phyloP scores from a whole-genome alignment of 768 basidiomycete species.

The Hygrophoropsis aurantiaca region DNA sequence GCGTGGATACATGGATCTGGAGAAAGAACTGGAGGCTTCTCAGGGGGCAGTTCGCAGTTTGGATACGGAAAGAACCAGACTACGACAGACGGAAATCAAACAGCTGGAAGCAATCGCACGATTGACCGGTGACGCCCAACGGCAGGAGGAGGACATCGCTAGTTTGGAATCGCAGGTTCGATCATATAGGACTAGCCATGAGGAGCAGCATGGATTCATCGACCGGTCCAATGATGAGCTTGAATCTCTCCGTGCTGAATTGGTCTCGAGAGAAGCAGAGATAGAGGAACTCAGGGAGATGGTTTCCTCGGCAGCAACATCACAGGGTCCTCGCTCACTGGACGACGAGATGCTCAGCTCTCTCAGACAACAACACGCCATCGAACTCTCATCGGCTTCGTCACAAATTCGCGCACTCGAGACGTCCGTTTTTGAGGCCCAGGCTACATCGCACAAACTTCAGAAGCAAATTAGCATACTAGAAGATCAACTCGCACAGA shows the following conservation, averaged over 20 bases:
- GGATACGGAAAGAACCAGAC: constrained; percentile 63
- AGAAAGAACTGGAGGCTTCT: constrained; percentile 58
- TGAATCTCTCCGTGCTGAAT: constrained; percentile 64
- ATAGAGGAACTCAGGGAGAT: constrained; percentile 55
- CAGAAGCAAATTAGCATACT: constrained; percentile 66
- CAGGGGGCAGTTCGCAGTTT: constrained; percentile 54
- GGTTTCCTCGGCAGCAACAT: constrained; percentile 39
- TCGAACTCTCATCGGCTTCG: constrained; percentile 79
- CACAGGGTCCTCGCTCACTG: constrained; percentile 49
- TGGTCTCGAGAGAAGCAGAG: constrained; percentile 64
- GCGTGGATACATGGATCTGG: constrained; percentile 58
- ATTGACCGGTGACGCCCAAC: constrained; percentile 42
- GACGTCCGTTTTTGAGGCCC: constrained; percentile 68
- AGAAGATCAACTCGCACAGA: constrained; percentile 62
- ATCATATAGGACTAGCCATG: constrained; percentile 44
- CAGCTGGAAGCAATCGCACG: constrained; percentile 60
- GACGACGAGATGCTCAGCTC: constrained; percentile 75
- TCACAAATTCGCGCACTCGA: constrained; percentile 80
- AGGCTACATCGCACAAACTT: constrained; percentile 62
- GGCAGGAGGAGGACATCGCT: constrained; percentile 54
- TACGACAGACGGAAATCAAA: constrained; percentile 54
- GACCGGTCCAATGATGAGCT: constrained; percentile 66
- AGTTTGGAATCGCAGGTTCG: constrained; percentile 53
- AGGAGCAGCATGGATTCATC: constrained; percentile 66
- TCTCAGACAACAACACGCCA: constrained; percentile 68